A percentile compares a stretch with the other conserved stretches of the same genome.
phyloP scores from a whole-genome alignment of 2,329 filamentous ascomycete genomes.

The Sclerotinia spermophila region DNA sequence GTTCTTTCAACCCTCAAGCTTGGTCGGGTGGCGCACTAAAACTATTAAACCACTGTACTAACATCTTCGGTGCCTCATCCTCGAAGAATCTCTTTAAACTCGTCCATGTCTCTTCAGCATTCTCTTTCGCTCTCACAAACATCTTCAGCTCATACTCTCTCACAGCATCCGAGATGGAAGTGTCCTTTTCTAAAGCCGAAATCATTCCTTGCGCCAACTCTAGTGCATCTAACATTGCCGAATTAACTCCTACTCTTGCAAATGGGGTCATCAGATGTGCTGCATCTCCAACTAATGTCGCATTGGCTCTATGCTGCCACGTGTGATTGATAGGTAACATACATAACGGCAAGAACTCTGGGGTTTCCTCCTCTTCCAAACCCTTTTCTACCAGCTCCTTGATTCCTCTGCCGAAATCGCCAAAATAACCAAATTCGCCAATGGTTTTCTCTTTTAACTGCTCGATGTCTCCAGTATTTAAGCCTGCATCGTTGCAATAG shows the following conservation, averaged over 20 bases:
- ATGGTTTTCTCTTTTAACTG: constrained; percentile 18
- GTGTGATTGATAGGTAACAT: constrained; percentile 21
- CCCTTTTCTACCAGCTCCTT: constrained; percentile 18
- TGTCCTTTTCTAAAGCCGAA: not conserved
- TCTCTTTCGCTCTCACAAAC: constrained; percentile 18
- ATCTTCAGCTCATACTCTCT: constrained; percentile 30
- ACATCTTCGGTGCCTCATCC: constrained; percentile 10
- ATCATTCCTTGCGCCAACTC: constrained; percentile 32
- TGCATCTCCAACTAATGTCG: constrained; percentile 49
- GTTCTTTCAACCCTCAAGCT: not conserved
- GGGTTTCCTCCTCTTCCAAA: constrained; percentile 2
- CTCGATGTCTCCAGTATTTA: not conserved
- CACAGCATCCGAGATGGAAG: constrained; percentile 24
- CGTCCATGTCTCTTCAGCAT: constrained; percentile 17
- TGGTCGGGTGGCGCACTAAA: not conserved
- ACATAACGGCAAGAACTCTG: constrained; percentile 9
- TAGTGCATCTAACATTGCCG: constrained; percentile 40
- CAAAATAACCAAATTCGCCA: constrained; percentile 8
- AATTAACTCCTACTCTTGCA: constrained; percentile 44
- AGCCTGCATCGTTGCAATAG: constrained; percentile 5
- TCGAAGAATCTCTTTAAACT: constrained; percentile 21
- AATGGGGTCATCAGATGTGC: constrained; percentile 48
- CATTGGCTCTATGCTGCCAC: constrained; percentile 33
- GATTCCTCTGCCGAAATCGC: not conserved
- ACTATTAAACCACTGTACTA: constrained; percentile 9